Conservation (phyloP, 345 rosid genomes). For the Citrus australasica region DNA sequence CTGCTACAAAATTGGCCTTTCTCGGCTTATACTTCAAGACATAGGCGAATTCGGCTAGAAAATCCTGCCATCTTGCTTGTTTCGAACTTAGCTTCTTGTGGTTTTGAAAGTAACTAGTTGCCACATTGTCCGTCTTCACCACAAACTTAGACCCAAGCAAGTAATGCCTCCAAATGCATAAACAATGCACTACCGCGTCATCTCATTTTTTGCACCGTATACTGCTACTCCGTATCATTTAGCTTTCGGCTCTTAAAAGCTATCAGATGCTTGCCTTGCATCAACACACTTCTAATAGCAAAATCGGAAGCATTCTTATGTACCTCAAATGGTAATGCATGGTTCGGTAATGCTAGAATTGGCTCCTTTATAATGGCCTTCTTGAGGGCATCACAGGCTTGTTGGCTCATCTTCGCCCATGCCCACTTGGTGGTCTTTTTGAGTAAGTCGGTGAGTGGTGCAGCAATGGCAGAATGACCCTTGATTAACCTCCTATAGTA, state of each 20-base stretch:
- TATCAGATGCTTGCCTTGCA: neutral
- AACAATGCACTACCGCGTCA: neutral
- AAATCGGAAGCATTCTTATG: neutral
- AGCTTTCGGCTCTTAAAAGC: neutral
- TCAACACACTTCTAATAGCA: neutral
- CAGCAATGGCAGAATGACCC: neutral
- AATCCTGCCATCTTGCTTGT: neutral
- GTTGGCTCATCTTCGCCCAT: neutral
- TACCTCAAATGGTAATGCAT: neutral
- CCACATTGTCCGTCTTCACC: neutral
- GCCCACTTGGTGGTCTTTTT: neutral
- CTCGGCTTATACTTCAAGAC: neutral
- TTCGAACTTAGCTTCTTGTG: neutral
- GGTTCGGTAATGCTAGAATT: neutral
- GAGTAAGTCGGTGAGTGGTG: neutral
- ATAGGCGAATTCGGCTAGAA: neutral
- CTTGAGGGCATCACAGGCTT: neutral
- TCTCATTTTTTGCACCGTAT: neutral
- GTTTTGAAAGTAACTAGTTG: neutral
- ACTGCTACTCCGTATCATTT: neutral
- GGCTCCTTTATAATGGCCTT: neutral
- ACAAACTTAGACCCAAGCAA: neutral
- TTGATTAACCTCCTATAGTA: constrained; percentile 1
- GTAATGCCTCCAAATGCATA: neutral
- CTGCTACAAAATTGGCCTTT: neutral